Base-by-base conservation (phyloP, 257 asterid species). In the Ligustrum vulgare region DNA sequence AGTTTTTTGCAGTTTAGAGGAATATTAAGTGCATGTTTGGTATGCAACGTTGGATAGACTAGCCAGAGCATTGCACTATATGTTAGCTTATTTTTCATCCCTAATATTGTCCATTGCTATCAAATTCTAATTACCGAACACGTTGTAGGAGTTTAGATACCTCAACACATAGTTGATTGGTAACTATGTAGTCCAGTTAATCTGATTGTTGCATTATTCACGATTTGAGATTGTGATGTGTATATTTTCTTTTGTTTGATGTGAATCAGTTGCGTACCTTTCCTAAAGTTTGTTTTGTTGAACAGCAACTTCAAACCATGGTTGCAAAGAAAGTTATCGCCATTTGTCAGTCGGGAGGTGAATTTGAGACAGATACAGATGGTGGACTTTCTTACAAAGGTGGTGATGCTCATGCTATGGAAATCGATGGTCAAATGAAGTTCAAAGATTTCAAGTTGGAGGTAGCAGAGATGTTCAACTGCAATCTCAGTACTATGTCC, bases 321-420 rank as follows among this genome's bases (percentile, higher is more conserved):
- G 88, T 77, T 74, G 94, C 81, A 77, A 90, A 87, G 86, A 86
- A 83, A 80, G 78, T 93, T 71, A 95, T 95, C 67, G 96, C 96
- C 75, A 95, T 95, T 79, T 95, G 99, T 75, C 99, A 87, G 84
- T 93, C 93, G 2, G 98, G 99, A 49, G 99, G 99, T 69, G 97
- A 87, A 67, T 91, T 95, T 73, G 97, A 93, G 90, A 73, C 96
- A 22, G 90, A 87, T 75, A 56, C 88, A 45, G 96, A 91, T 66
- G 99, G 99, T 11, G 65, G 75, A 76, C 86, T 93, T 6, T 81
- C 80, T 36, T 94, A 94, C 81, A 86, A 85, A 85, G 99, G 99
- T 12, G 98, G 99, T 60, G 98, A 94, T 83, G 99, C 99, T 56
- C 99, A 92, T 87, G 99, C 99, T 33, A 94, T 92, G 97, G 99